Conservation (phyloP, 148 eudicot genomes). For the Rhododendron ovatum region DNA sequence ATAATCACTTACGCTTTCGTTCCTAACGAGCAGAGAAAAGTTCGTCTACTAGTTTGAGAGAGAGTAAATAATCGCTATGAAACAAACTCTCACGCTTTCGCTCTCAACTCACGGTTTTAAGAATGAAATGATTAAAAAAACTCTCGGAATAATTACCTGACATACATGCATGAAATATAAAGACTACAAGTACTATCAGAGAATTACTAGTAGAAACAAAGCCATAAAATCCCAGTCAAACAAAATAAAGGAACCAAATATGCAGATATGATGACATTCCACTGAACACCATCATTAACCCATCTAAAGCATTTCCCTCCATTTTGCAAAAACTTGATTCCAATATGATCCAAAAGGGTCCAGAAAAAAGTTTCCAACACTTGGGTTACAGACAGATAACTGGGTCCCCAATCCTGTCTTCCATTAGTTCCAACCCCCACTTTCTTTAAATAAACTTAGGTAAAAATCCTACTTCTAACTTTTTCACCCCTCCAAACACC, state of each 20-base stretch:
- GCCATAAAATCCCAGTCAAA: background rate
- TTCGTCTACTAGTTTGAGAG: background rate
- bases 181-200: background rate
- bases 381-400: slow-evolving; percentile 17
- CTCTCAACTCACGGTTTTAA: background rate
- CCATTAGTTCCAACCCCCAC: slow-evolving; percentile 27
- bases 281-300: slow-evolving; percentile 14
- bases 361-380: slow-evolving; percentile 34
- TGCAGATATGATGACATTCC: background rate
- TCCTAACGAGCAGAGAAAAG: background rate
- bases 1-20: too few relatives aligned
- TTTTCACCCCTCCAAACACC: slow-evolving; percentile 10
- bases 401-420: slow-evolving; percentile 22
- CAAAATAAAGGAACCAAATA: background rate
- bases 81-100: background rate
- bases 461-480: slow-evolving; percentile 8
- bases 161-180: background rate
- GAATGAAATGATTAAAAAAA: background rate
- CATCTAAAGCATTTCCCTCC: slow-evolving; percentile 20
- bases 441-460: slow-evolving; percentile 11
- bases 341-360: slow-evolving; percentile 39
- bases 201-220: background rate
- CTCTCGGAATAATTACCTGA: background rate
- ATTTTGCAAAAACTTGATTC: slow-evolving; percentile 29
- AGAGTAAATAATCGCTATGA: background rate